Evolutionary conservation across 352 stramenopile species (phyloP), one percentile per base, ranked within the genome.

Genomic region (Pilasporangium apinafurcum): DNA sequence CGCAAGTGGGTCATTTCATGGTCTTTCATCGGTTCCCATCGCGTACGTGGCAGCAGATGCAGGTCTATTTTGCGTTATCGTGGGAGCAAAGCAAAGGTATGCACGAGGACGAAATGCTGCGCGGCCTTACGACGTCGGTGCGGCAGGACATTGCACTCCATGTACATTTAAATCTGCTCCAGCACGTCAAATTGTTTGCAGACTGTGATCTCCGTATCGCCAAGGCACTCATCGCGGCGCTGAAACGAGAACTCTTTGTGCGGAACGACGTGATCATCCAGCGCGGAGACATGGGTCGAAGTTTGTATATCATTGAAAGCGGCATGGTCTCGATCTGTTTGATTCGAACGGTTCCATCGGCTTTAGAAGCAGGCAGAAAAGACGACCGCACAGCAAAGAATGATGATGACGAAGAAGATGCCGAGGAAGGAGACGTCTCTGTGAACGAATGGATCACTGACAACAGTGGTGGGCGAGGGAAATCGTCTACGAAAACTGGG

Each of bases 11-110:
- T 4, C 65, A 78, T 16, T 89, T 68, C 53, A 68, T 89, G 37
- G 51, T 65, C n/a, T 83, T 86, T 17, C 71, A 86, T 20, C 63
- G 60, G 16, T 84, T 86, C 36, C 71, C 62, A 0, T 37, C 40
- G 16, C 64, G 62, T 20, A 69, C 70, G 26, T 83, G 69, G 72
- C 65, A 62, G 18, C 77, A 86, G 50, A 86, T 86, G 74, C 70
- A 86, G 41, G 55, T 83, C 5, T 89, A 86, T 49, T 86, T 86
- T 43, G 58, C 71, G 10, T 53, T 86, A 1, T 71, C 65, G 29
- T 86, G 77, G 77, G 55, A 75, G 8, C 68, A 86, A 33, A 86
- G 62, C 59, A 77, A 83, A 18, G 77, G 77, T 8, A 73, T 81
- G 34, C 62, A 71, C 31, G 74, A 86, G 37, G 59, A 74, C 8